Conservation (phyloP, 306 rosid species). For the Inga leiocalycina region DNA sequence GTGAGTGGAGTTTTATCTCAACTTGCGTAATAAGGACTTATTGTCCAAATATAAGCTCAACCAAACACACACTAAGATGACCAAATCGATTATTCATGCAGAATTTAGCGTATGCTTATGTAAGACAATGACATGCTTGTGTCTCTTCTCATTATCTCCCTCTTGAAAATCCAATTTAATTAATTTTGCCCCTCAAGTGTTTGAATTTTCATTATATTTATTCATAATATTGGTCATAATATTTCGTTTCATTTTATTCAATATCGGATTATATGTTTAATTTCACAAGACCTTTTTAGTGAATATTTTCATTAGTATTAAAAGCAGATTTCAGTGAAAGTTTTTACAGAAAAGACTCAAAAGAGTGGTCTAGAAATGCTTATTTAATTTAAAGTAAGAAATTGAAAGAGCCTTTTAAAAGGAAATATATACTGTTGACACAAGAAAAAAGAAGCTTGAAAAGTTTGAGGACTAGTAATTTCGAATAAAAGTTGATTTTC, state of each 20-base stretch:
- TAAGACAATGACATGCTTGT: not conserved
- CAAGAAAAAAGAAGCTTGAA: not conserved
- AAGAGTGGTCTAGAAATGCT: not conserved
- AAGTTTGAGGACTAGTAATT: not conserved
- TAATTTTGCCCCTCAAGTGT: not conserved
- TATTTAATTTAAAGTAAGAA: not conserved
- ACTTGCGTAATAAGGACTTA: too few species aligned
- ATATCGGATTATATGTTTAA: not conserved
- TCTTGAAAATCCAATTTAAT: not conserved
- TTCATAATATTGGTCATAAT: not conserved
- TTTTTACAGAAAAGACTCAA: not conserved
- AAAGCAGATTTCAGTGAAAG: not conserved
- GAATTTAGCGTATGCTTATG: not conserved
- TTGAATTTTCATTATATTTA: not conserved
- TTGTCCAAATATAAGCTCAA: too few species aligned
- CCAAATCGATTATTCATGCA: not conserved
- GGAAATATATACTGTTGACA: not conserved
- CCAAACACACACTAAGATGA: too few species aligned
- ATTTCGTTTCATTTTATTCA: not conserved
- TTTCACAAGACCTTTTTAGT: not conserved
- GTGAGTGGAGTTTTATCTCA: too few species aligned
- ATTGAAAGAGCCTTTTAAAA: not conserved
- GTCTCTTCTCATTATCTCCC: not conserved
- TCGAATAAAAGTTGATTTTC: not conserved
- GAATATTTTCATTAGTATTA: not conserved